Evolutionary conservation across 2,329 filamentous ascomycete genomes (phyloP), one percentile per base, ranked within the genome.

Genomic region (Lasiodiplodia sp.): DNA sequence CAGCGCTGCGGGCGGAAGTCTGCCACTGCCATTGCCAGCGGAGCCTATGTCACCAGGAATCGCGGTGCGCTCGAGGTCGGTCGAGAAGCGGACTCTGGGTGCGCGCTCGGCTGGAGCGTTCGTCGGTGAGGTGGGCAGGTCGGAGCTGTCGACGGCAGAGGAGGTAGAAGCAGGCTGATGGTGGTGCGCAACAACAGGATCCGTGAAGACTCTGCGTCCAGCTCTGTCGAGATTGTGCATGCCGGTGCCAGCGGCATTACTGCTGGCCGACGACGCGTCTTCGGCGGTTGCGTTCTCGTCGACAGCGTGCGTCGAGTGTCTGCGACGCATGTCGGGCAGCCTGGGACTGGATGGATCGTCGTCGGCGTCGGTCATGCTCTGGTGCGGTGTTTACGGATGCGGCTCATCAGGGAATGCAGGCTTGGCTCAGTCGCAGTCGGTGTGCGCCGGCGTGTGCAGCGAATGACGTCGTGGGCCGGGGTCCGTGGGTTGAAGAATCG

Each of bases 31-130:
- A 71, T 67, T 34, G 63, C 65, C 40, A 58, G 69, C 14, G 69
- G 18, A n/a, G 18, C 72, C 47, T 74, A 71, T 47, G 70, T 71
- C 25, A 71, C 65, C 3, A 64, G 71, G 21, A 69, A 67, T 18
- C 47, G 47, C 47, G n/a, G 25, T 56, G n/a, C 67, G 52, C n/a
- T 79, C 75, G 56, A 78, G 51, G 53, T 80, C 78, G 56, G 77
- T 75, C 2, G 78, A 80, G 70, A 80, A 80, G 62, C 78, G 77
- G 10, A 80, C 78, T 57, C 77, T 75, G 28, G 73, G 75, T 8
- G 74, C 69, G 8, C 71, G 72, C 53, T 79, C 76, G 31, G 75
- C 72, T 7, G 76, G 75, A 1, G 73, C 47, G 57, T 74, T 63
- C 28, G 55, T 64, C 21, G 58, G 52, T n/a, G 60, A 56, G 38